Percentiles rank a stretch among this genome's conserved stretches.
Conservation (phyloP, 805 yeast genomes). For the Candida dajiaensis region DNA sequence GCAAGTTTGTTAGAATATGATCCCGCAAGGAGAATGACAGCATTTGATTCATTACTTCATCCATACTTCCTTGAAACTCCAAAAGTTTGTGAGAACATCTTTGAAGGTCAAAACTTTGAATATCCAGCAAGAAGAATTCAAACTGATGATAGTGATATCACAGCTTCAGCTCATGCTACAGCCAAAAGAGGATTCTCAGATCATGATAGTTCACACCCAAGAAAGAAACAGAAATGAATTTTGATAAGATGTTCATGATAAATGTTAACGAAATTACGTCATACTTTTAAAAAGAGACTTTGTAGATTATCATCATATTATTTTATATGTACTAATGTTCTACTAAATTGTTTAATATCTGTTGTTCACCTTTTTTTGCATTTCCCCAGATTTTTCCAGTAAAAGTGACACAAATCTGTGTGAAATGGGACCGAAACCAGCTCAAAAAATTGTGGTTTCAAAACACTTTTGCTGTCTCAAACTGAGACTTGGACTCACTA, state of each 20-base stretch:
- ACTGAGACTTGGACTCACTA: no score
- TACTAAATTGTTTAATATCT: no score
- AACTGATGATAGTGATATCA: conserved; percentile 79
- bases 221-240: conserved; percentile 22
- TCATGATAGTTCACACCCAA: conserved; percentile 17
- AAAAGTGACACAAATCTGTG: no score
- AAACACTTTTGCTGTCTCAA: no score
- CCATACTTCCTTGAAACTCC: conserved; percentile 73
- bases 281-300: neutral
- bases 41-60: conserved; percentile 69
- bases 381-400: no score
- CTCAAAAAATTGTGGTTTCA: no score
- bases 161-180: conserved; percentile 26
- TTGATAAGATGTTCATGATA: neutral
- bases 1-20: conserved; percentile 70
- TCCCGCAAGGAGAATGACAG: conserved; percentile 74
- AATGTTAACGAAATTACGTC: neutral
- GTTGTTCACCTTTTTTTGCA: no score
- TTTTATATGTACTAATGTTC: no score
- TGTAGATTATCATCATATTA: no score
- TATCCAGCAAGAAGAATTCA: conserved; percentile 87
- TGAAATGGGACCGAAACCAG: no score
- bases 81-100: conserved; percentile 66
- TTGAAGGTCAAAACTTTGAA: conserved; percentile 63
- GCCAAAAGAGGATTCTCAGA: conserved; percentile 24